Conservation (phyloP, 2,329 filamentous ascomycete genomes). For the Pleurostoma richardsiae region DNA sequence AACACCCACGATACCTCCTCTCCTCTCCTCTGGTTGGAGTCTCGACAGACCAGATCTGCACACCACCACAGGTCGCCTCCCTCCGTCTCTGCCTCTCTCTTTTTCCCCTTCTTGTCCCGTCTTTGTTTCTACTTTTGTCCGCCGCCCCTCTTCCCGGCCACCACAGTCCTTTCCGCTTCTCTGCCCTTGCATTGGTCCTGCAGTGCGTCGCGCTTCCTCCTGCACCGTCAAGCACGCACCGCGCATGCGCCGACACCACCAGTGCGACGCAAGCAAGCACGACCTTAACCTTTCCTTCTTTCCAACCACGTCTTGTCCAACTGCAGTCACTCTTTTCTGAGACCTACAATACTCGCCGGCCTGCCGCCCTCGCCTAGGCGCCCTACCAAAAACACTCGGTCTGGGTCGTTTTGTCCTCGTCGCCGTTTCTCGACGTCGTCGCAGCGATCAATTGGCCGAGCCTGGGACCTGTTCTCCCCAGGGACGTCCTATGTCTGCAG, state of each 20-base stretch:
- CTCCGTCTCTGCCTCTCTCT: slow-evolving; percentile 11
- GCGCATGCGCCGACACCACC: too few species aligned
- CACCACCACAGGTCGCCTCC: slow-evolving; percentile 6
- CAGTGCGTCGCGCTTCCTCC: too few species aligned
- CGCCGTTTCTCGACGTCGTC: background rate
- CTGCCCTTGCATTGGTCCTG: background rate
- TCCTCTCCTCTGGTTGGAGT: background rate
- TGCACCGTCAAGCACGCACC: too few species aligned
- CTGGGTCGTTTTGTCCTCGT: too few species aligned
- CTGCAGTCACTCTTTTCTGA: slow-evolving; percentile 4
- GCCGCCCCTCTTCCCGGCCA: slow-evolving; percentile 9
- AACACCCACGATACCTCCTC: background rate
- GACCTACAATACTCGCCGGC: background rate
- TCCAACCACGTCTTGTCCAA: slow-evolving; percentile 5
- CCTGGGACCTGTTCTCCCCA: slow-evolving; percentile 11
- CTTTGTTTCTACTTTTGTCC: slow-evolving; percentile 6
- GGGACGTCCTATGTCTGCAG: slow-evolving; percentile 7
- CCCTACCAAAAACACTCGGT: too few species aligned
- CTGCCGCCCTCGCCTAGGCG: background rate
- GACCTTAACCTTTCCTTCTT: slow-evolving; percentile 12
- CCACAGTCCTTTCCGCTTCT: slow-evolving; percentile 1
- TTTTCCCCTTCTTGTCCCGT: slow-evolving; percentile 4
- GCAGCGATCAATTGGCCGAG: background rate
- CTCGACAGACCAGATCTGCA: slow-evolving; percentile 2
- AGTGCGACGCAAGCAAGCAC: slow-evolving; percentile 5